A percentile compares a stretch with the other conserved stretches of the same genome.
Evolutionary conservation across 345 rosid species (phyloP).

Genomic region (Citrus sp.): DNA sequence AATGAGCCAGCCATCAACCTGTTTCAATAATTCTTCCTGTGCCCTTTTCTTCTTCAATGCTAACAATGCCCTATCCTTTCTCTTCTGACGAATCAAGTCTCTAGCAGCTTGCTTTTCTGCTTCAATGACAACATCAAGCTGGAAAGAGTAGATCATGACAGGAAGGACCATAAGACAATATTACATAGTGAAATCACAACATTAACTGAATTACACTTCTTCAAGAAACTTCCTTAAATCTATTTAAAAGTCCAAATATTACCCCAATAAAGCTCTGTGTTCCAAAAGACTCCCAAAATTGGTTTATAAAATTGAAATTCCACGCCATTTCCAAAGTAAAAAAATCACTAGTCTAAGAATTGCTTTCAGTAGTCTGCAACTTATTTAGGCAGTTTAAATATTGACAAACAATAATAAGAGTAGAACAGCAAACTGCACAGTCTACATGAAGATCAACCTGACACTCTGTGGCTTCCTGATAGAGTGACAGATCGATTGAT

Average conservation of each 20-base stretch:
- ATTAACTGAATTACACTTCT: not conserved
- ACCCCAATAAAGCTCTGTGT: not conserved
- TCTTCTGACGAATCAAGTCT: conserved; percentile 81
- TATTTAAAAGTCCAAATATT: not conserved
- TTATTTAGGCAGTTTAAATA: not conserved
- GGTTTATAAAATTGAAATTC: not conserved
- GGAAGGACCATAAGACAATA: not conserved
- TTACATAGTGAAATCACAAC: not conserved
- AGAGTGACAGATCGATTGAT: not conserved
- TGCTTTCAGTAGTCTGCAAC: not conserved
- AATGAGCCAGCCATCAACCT: conserved; percentile 88
- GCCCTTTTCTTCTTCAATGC: conserved; percentile 94
- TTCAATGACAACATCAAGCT: conserved; percentile 84
- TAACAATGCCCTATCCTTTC: conserved; percentile 83
- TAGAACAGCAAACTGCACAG: not conserved
- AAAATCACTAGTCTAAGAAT: not conserved
- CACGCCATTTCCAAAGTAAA: not conserved
- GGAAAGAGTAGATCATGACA: conserved; percentile 3
- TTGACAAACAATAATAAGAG: not conserved
- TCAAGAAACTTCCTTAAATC: not conserved
- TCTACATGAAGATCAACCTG: not conserved
- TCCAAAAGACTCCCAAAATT: not conserved
- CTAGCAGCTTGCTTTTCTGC: conserved; percentile 89
- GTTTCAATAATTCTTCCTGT: conserved; percentile 87
- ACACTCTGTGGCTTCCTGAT: not conserved